phyloP scores from a whole-genome alignment of 1,284 basidiomycete species.

The Hymenochaete sp. region DNA sequence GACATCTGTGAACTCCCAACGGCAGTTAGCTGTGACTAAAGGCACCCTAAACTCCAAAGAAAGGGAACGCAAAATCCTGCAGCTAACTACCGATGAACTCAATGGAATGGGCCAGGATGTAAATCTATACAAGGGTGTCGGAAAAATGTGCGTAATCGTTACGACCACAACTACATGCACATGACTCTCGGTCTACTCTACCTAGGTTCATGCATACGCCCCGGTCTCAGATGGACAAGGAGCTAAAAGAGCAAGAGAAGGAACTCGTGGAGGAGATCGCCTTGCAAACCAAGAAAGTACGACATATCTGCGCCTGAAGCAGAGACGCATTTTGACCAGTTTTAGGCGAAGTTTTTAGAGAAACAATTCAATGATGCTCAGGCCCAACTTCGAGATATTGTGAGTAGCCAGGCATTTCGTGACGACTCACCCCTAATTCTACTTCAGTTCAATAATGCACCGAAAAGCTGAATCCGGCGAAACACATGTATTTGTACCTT shows the following conservation, averaged over 20 bases:
- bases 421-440: constrained; percentile 1
- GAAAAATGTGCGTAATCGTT: constrained; percentile 69
- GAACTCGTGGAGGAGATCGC: constrained; percentile 73
- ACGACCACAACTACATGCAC: background rate
- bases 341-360: constrained; percentile 78
- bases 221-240: constrained; percentile 65
- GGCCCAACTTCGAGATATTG: constrained; percentile 78
- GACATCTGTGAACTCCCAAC: constrained; percentile 74
- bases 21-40: constrained; percentile 58
- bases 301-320: constrained; percentile 72
- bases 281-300: constrained; percentile 71
- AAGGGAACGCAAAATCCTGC: constrained; percentile 78
- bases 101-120: constrained; percentile 54
- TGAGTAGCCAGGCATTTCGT: constrained; percentile 31
- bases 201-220: constrained; percentile 86
- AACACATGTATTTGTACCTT: too few species aligned
- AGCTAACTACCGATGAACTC: constrained; percentile 77
- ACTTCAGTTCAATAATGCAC: constrained; percentile 52
- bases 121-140: constrained; percentile 83
- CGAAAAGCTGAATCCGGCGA: constrained; percentile 27
- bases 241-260: constrained; percentile 69
- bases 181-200: background rate
- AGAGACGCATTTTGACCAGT: constrained; percentile 40
- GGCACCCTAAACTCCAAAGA: constrained; percentile 76
- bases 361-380: constrained; percentile 89